phyloP scores from a whole-genome alignment of 2,329 filamentous ascomycete species.

The Fusarium proliferatum region DNA sequence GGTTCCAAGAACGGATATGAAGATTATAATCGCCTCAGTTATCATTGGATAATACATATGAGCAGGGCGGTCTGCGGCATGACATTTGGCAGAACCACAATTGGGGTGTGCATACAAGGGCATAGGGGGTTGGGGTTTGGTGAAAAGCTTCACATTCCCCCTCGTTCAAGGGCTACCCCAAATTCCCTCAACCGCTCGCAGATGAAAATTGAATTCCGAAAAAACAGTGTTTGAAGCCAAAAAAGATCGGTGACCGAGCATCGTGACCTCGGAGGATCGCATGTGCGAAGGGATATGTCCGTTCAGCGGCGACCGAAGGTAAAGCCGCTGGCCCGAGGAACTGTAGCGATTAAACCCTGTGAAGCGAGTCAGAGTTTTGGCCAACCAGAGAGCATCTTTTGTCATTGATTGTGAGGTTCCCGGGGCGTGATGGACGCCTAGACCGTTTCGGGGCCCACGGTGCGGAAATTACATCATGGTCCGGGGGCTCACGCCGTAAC shows the following conservation, averaged over 20 bases:
- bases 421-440: constrained; percentile 28
- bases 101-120: constrained; percentile 19
- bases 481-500: constrained; percentile 38
- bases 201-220: constrained; percentile 23
- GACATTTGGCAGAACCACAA: constrained; percentile 37
- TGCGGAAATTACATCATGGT: constrained; percentile 44
- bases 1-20: constrained; percentile 14
- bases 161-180: constrained; percentile 34
- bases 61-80: constrained; percentile 40
- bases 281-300: constrained; percentile 34
- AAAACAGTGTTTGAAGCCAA: not conserved
- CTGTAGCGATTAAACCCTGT: constrained; percentile 10
- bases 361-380: constrained; percentile 29
- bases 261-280: constrained; percentile 37
- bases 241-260: constrained; percentile 43
- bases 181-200: constrained; percentile 24
- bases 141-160: constrained; percentile 31
- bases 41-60: constrained; percentile 31
- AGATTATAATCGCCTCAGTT: constrained; percentile 31
- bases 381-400: constrained; percentile 34
- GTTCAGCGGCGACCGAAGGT: constrained; percentile 42
- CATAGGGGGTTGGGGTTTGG: constrained; percentile 24
- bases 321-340: constrained; percentile 46
- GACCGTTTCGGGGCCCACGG: constrained; percentile 33
- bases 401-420: constrained; percentile 36